phyloP scores from a whole-genome alignment of 495 filamentous ascomycete genomes.

The Letharia columbiana region DNA sequence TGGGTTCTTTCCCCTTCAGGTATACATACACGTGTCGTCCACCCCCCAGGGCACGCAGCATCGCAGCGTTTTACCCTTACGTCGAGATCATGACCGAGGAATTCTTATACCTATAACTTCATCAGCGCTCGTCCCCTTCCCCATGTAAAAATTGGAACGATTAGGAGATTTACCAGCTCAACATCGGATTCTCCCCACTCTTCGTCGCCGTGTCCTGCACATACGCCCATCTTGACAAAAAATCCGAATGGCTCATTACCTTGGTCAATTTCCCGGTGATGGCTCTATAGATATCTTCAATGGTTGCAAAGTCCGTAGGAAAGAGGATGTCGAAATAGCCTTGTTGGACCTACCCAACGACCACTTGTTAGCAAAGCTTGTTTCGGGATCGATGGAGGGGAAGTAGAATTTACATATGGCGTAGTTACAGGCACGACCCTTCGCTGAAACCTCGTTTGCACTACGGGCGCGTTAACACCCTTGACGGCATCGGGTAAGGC shows the following conservation, averaged over 20 bases:
- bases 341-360: slow-evolving; percentile 66
- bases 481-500: slow-evolving; percentile 68
- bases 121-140: slow-evolving; percentile 84
- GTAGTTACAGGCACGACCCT: slow-evolving; percentile 82
- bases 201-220: slow-evolving; percentile 79
- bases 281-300: slow-evolving; percentile 83
- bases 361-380: neutral
- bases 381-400: neutral
- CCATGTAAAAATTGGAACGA: neutral
- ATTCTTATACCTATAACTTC: slow-evolving; percentile 35
- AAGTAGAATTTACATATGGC: slow-evolving; percentile 59
- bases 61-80: neutral
- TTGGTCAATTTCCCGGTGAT: slow-evolving; percentile 84
- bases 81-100: slow-evolving; percentile 20
- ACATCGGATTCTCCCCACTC: slow-evolving; percentile 85
- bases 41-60: neutral
- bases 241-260: slow-evolving; percentile 81
- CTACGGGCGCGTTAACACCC: slow-evolving; percentile 85
- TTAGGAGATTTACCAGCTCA: slow-evolving; percentile 63
- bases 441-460: slow-evolving; percentile 85
- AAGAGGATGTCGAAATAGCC: slow-evolving; percentile 99
- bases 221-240: slow-evolving; percentile 79
- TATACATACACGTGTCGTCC: neutral
- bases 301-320: slow-evolving; percentile 83
- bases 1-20: neutral